Conservation (phyloP, 73 alveolate genomes). For the Tetrahymena borealis region DNA sequence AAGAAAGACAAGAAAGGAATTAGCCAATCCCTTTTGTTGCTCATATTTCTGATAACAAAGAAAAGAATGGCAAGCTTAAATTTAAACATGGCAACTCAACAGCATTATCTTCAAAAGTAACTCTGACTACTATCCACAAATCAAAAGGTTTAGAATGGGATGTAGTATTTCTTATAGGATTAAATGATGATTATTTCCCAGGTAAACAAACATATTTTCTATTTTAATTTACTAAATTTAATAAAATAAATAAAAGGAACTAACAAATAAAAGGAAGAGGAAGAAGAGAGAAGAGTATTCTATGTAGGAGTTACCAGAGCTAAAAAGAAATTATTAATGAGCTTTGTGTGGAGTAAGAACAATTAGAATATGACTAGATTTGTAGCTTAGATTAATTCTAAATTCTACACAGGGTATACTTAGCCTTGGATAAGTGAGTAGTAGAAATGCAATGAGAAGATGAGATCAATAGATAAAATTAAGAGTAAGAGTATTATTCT, state of each 20-base stretch:
- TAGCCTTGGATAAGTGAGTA: background rate
- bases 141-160: slow-evolving; percentile 1
- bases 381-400: background rate
- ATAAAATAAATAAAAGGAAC: background rate
- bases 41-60: background rate
- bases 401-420: background rate
- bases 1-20: too few relatives aligned
- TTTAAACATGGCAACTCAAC: background rate
- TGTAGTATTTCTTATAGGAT: background rate
- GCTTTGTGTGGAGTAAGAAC: background rate
- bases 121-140: background rate
- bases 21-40: background rate
- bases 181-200: background rate
- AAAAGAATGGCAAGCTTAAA: background rate
- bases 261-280: background rate
- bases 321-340: background rate
- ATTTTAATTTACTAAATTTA: background rate
- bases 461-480: background rate
- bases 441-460: background rate
- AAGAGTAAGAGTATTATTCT: background rate
- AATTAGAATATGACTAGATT: background rate
- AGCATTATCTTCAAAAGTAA: background rate
- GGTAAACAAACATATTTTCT: background rate
- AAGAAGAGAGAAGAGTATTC: background rate
- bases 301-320: background rate